Evolutionary conservation across 148 eudicot genomes (phyloP), one percentile per base, ranked within the genome.

Genomic region (Camellia sinensis): DNA sequence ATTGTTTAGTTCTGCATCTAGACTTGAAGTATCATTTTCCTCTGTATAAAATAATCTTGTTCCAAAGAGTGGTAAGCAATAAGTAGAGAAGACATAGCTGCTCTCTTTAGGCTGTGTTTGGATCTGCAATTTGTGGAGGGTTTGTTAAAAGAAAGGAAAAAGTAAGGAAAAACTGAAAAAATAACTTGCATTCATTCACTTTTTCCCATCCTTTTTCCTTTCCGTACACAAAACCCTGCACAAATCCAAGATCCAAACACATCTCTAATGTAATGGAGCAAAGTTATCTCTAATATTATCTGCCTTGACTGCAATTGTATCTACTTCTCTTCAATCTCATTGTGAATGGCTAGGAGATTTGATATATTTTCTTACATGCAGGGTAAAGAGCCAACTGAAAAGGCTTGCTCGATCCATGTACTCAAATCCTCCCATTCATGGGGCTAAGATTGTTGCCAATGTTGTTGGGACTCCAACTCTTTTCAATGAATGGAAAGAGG

Each of bases 391-490:
- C 87, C 98, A 95, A 80, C 80, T 95, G 84, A 95, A 95, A 87
- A 89, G 97, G 79, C 78, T 95, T 82, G 98, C 98, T 70, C 90
- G 98, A 63, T 93, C 98, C 54, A 95, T 95, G 98, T 92, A 95
- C 93, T 95, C 98, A 62, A 95, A 95, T 79, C 98, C 98, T 78
- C 97, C 98, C 2, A 82, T 95, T 82, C 98, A 95, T 68, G 98
- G 98, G 77, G 98, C 98, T 82, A 85, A 85, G 87, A 89, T 95
- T 63, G 99, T 95, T 46, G 97, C 97, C 77, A 89, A 93, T 66
- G 87, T 95, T 3, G 97, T 90, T 13, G 96, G 98, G 37, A 80
- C 72, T 76, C 87, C 96, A 14, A 87, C 82, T 40, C 88, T 93
- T 70, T 93, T 93, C 72, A 83, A 80, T 46, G 97, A 93, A 83